Conservation (phyloP, 345 rosid species). For the Pistacia atlantica region DNA sequence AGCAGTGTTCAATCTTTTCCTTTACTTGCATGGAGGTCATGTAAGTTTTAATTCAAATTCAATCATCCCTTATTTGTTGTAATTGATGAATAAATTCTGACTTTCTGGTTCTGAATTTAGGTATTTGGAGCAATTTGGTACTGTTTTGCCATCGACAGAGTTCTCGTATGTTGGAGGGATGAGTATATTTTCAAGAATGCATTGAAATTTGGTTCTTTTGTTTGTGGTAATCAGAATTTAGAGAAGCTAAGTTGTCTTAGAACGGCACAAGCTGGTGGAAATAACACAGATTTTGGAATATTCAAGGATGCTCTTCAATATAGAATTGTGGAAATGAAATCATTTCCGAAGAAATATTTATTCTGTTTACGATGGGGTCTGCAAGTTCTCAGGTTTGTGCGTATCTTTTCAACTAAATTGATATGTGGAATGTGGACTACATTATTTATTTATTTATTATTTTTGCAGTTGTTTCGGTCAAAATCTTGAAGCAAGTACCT, state of each 20-base stretch:
- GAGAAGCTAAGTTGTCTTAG: neutral
- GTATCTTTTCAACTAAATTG: neutral
- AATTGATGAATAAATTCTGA: neutral
- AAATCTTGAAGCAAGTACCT: conserved; percentile 3
- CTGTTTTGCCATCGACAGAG: neutral
- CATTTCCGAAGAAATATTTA: neutral
- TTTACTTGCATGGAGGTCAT: neutral
- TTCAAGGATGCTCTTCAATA: neutral
- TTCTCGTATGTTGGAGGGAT: neutral
- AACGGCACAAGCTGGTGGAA: too few species aligned
- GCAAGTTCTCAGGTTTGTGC: neutral
- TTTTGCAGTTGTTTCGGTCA: conserved; percentile 7
- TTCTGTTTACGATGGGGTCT: conserved; percentile 3
- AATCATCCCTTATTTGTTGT: too few species aligned
- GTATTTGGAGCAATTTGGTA: conserved; percentile 1
- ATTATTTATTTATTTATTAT: neutral
- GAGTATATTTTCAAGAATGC: neutral
- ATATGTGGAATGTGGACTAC: too few species aligned
- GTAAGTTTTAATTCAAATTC: conserved; percentile 2
- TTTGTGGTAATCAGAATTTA: neutral
- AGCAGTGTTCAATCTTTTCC: conserved; percentile 3
- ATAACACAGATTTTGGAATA: neutral
- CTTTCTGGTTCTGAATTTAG: neutral
- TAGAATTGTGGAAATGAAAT: neutral
- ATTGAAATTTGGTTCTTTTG: neutral